Base-by-base conservation (phyloP, 75 land plant genomes). In the Sequoia sempervirens region DNA sequence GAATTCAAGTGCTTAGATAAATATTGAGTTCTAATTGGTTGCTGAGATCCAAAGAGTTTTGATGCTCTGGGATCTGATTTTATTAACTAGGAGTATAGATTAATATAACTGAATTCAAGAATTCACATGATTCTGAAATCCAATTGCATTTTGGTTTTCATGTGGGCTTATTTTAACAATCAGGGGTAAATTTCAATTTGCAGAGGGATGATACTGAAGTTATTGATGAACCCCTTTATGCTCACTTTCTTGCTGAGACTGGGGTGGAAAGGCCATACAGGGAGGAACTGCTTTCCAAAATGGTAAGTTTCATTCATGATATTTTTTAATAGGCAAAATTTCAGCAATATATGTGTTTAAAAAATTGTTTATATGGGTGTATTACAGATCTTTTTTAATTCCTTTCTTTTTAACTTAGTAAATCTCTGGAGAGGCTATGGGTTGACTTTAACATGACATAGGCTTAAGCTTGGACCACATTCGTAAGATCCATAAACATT, bases 191-290 rank as follows among this genome's bases (percentile, higher is more conserved):
- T 81, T 81, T 40, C 17, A 28, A 38, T 73, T 43, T 87, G 84
- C 86, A 97, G 99, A 91, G 97, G 84, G 98, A 97, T 88, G 99
- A 97, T 84, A 93, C 85, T 17, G 96, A 97, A 75, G 95, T 94
- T 38, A 84, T 96, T 74, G 99, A 97, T 87, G 99, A 97, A 86
- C 99, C 99, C 7, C 93, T 97, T 4, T 97, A 97, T 90, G 93
- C 98, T 70, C 85, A 96, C 86, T 96, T 89, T 78, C 85, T 97
- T 17, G 86, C 83, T 15, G 92, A 90, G 18, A 93, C 96, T 30
- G 93, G 93, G 34, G 89, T 79, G 37, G 89, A 92, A 12, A 93
- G 98, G 85, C 99, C 99, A 0, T 97, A 96, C 81, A 87, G 88
- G 9, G 94, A 96, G 54, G 93, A 96, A 83, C 83, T 97, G 38